Evolutionary conservation across 2,329 filamentous ascomycete genomes (phyloP), one percentile per base, ranked within the genome.

Genomic region (Xylariaceae sp.): DNA sequence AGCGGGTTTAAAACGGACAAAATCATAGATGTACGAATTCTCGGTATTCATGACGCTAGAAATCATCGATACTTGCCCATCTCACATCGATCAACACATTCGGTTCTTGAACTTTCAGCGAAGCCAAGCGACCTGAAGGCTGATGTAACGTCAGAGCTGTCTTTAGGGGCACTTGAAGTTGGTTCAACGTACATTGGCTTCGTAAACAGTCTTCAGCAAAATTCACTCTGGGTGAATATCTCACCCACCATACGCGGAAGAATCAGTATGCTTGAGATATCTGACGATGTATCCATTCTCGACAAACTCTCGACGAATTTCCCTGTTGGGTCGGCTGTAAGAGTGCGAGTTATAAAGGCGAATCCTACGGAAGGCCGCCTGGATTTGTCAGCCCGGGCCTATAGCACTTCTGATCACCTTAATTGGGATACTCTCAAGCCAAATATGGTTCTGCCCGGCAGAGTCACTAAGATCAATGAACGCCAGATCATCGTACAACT

Each of bases 31-130:
- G 91, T 92, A 37, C 87, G 85, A 65, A 80, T 96, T 36, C 77
- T 97, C 34, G 92, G 92, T 58, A 80, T 95, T 30, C 92, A 97
- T 67, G 91, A 96, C 72, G 88, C 91, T 47, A 86, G 87, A 61
- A 95, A 89, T 63, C 89, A 96, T 71, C 85, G 87, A 43, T 99
- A 96, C 74, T 77, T 99, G 40, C 92, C 94, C 2, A 89, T 99
- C 64, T 88, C 88, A 36, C 92, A 97, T 72, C 83, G 91, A 49
- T 84, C 85, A 45, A 85, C 84, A 52, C 92, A 91, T 69, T 85
- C 86, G 0, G 87, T 96, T 1, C 88, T 92, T 55, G 94, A 99
- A 69, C 80, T 97, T 49, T 94, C 92, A 3, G 82, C 87, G 3
- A 96, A 92, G 72, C 80, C 83, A 32, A 87, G 81, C 53, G 80